phyloP scores from a whole-genome alignment of 2,329 filamentous ascomycete genomes.

The Capronia coronata region DNA sequence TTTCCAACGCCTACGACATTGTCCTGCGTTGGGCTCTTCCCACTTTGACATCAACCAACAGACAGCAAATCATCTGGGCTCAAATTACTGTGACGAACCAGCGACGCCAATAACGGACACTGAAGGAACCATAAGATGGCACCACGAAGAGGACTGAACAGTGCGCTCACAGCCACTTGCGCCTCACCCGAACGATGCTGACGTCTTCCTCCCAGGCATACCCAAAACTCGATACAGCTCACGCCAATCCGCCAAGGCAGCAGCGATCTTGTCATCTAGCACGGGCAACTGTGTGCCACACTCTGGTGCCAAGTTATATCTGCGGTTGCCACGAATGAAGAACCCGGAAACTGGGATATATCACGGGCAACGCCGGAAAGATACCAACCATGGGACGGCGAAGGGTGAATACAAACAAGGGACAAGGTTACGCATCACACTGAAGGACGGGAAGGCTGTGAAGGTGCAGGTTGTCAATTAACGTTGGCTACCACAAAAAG shows the following conservation, averaged over 20 bases:
- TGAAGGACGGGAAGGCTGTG: conserved; percentile 14
- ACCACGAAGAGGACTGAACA: no score
- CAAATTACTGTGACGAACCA: no score
- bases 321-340: background rate
- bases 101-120: no score
- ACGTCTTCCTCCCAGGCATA: background rate
- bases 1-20: no score
- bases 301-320: no score
- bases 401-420: background rate
- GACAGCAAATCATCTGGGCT: no score
- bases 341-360: background rate
- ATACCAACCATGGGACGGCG: background rate
- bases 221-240: background rate
- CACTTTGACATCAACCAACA: no score
- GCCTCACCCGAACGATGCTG: background rate
- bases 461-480: conserved; percentile 12
- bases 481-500: background rate
- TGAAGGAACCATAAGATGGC: no score
- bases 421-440: conserved; percentile 9
- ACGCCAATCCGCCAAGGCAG: background rate
- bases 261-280: no score
- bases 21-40: no score
- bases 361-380: background rate
- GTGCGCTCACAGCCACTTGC: no score
- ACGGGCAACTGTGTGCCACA: no score